Percentiles rank a stretch among this genome's conserved stretches.
These are phyloP conservation scores for Chenopodium berlandieri DNA, from an alignment of 148 eudicot species.

Conservation along the genomic window DNA sequence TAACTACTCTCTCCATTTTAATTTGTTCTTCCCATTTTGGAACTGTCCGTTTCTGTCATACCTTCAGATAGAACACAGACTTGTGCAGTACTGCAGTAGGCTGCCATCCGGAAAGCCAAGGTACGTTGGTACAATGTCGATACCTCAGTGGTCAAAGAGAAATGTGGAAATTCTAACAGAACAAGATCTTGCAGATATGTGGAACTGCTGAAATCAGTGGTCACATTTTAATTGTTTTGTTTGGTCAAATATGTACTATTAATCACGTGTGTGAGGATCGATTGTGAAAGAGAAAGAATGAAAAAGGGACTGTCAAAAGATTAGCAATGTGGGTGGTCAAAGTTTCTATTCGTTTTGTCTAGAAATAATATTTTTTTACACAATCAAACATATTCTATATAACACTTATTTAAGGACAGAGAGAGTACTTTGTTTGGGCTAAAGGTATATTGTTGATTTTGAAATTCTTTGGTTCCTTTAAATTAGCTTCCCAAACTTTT, in stretches of 20 bases:
- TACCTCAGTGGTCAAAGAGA: neutral
- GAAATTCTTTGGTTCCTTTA: neutral
- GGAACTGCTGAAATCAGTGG: neutral
- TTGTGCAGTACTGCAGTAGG: too few relatives aligned
- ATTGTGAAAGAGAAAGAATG: neutral
- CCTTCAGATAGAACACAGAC: too few relatives aligned
- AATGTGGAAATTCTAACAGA: slow-evolving; percentile 1
- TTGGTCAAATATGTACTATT: neutral
- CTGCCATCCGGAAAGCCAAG: too few relatives aligned
- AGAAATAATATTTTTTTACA: too few relatives aligned
- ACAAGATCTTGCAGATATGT: neutral
- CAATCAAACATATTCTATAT: neutral
- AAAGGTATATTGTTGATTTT: too few relatives aligned
- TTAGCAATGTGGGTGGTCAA: neutral
- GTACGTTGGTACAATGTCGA: too few relatives aligned
- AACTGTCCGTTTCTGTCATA: too few relatives aligned
- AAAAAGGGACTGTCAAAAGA: neutral
- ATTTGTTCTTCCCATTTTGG: too few relatives aligned
- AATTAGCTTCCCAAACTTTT: neutral
- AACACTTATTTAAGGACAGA: neutral
- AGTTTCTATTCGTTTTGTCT: neutral
- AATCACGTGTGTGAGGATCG: neutral
- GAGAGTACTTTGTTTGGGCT: neutral
- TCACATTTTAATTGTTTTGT: neutral
- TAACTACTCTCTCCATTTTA: too few relatives aligned